phyloP scores from a whole-genome alignment of 2,329 filamentous ascomycete genomes.

The Coniochaeta prunicola region DNA sequence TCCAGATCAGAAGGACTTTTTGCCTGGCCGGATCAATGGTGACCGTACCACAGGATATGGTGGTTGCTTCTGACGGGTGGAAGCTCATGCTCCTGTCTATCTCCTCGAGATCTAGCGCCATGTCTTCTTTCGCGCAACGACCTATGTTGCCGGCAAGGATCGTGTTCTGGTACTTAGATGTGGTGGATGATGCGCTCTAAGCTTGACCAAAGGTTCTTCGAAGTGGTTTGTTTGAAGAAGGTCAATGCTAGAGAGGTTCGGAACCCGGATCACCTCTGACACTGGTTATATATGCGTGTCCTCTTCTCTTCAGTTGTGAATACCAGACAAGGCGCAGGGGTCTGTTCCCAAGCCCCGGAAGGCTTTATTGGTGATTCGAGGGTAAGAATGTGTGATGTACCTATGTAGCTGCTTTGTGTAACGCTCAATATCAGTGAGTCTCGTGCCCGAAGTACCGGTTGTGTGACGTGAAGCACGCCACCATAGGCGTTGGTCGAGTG shows the following conservation, averaged over 20 bases:
- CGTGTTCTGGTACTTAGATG: neutral
- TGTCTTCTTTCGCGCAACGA: neutral
- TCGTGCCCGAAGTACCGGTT: neutral
- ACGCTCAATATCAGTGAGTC: neutral
- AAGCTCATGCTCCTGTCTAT: conserved; percentile 27
- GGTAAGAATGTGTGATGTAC: no score
- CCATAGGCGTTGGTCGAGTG: neutral
- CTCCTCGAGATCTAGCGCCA: conserved; percentile 17
- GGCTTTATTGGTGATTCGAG: neutral
- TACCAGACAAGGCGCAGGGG: neutral
- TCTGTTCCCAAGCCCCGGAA: neutral
- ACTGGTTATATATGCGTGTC: neutral
- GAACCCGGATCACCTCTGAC: neutral
- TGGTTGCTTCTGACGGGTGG: conserved; percentile 31
- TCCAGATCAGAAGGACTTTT: conserved; percentile 34
- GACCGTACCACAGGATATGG: conserved; percentile 40
- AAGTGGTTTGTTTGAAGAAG: neutral
- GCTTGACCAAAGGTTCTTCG: neutral
- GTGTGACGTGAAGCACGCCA: neutral
- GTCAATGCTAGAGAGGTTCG: neutral
- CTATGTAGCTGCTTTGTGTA: neutral
- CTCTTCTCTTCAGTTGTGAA: neutral
- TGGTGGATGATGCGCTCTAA: neutral
- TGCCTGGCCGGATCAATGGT: conserved; percentile 28
- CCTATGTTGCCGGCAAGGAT: neutral